Conservation (phyloP, 352 stramenopile species). For the Thraustotheca clavata region DNA sequence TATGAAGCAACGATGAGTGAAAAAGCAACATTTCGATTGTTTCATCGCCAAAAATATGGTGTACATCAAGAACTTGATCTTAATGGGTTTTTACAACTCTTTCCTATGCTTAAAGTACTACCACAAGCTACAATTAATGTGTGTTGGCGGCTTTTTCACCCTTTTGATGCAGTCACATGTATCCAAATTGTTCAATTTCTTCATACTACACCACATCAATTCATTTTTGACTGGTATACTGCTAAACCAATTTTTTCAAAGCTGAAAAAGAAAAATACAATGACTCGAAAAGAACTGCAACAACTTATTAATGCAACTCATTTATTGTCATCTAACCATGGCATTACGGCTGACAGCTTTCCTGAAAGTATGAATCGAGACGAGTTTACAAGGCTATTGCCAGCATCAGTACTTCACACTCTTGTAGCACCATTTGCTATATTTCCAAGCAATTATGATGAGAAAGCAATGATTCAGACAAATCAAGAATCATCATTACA, state of each 20-base stretch:
- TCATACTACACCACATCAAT: not conserved
- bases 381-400: not conserved
- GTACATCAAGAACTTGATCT: not conserved
- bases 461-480: not conserved
- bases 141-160: conserved; percentile 8
- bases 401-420: not conserved
- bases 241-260: not conserved
- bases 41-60: not conserved
- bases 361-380: not conserved
- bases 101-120: conserved; percentile 1
- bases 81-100: not conserved
- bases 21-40: not conserved
- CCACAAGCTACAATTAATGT: not conserved
- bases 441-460: not conserved
- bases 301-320: not conserved
- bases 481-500: not conserved
- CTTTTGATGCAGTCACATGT: not conserved
- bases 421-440: conserved; percentile 2
- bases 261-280: not conserved
- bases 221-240: conserved; percentile 20
- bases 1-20: not conserved
- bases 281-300: conserved; percentile 4
- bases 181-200: not conserved
- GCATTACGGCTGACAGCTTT: not conserved
- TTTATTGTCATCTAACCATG: not conserved